Evolutionary conservation across 768 basidiomycete genomes (phyloP).

Genomic region (Sporobolomyces phaffii): DNA sequence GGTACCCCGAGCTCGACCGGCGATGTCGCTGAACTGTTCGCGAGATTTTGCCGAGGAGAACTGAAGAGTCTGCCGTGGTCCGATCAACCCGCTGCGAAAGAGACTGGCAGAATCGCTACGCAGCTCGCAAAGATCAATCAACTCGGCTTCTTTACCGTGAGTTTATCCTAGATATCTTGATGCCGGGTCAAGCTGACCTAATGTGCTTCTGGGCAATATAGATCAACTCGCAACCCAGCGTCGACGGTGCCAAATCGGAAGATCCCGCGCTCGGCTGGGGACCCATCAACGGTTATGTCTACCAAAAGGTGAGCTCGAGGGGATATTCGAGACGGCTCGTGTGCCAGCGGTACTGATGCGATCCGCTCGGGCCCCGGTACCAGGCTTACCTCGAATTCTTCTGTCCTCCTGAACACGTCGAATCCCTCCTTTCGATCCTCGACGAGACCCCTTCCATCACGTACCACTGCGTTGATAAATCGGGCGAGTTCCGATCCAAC

Average conservation of each 20-base stretch:
- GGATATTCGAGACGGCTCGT: no score
- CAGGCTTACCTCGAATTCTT: slow-evolving; percentile 96
- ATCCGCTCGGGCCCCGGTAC: slow-evolving; percentile 51
- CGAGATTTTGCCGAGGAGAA: slow-evolving; percentile 64
- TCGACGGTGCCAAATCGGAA: slow-evolving; percentile 68
- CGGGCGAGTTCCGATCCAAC: slow-evolving; percentile 90
- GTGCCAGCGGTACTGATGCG: no score
- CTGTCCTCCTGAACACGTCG: slow-evolving; percentile 49
- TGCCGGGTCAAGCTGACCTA: no score
- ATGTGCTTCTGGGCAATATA: no score
- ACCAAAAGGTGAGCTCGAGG: slow-evolving; percentile 77
- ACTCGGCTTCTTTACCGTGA: slow-evolving; percentile 78
- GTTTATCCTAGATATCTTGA: no score
- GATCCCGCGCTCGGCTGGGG: slow-evolving; percentile 90
- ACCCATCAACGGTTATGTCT: slow-evolving; percentile 83
- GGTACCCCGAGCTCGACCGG: slow-evolving; percentile 60
- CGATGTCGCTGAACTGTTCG: slow-evolving; percentile 72
- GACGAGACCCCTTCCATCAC: slow-evolving; percentile 72
- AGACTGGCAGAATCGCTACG: slow-evolving; percentile 60
- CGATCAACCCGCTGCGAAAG: slow-evolving; percentile 61
- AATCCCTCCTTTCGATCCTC: slow-evolving; percentile 38
- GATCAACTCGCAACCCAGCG: slow-evolving; percentile 92
- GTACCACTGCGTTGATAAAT: slow-evolving; percentile 95
- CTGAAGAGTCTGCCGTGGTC: slow-evolving; percentile 82
- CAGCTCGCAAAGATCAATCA: slow-evolving; percentile 85